Base-by-base conservation (phyloP, 2,329 filamentous ascomycete species). In the Parastagonospora nodorum region DNA sequence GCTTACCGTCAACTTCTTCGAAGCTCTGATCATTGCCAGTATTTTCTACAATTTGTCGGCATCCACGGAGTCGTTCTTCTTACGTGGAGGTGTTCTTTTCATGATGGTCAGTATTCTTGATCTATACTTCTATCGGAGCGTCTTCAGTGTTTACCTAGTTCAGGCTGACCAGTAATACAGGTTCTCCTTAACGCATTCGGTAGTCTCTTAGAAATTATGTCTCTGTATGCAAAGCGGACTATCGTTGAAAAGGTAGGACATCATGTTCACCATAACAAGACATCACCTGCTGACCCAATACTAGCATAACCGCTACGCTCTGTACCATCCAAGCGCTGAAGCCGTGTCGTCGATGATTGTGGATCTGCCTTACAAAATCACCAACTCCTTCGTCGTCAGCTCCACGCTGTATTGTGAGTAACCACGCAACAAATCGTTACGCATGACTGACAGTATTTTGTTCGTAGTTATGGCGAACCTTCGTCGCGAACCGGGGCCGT, bases 251-350 rank as follows among this genome's bases (percentile, higher is more conserved):
- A 96, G 71, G 57, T 57, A 16, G 35, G 46, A 32, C n/a, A 10
- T 16, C 8, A 2, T 6, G 1, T 27, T 9, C 4, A 15, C 1
- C 15, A 6, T 2, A 3, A 1, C 12, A 24, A 6, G 1, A 2
- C 29, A 16, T 4, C 9, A 40, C 5, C 24, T 19, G 29, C 55
- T 58, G 24, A 58, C 29, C 24, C 9, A 4, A 6, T 4, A 4
- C 12, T 68, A 87, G 87, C 92, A 96, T 61, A 76, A 81, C 46
- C 84, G 87, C 42, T 96, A 95, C 68, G 90, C 90, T 14, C 80
- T 96, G n/a, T 95, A 96, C 63, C 91, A 94, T 65, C 90, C 92
- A 0, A 90, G 87, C 7, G 87, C 90, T 11, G 91, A 96, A 79
- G 89, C 90, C 11, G 78, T 89, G 48, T 84, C 88, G 0, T 92